Evolutionary conservation across 2,329 filamentous ascomycete genomes (phyloP), one percentile per base, ranked within the genome.

Genomic region (Akanthomyces lecanii): DNA sequence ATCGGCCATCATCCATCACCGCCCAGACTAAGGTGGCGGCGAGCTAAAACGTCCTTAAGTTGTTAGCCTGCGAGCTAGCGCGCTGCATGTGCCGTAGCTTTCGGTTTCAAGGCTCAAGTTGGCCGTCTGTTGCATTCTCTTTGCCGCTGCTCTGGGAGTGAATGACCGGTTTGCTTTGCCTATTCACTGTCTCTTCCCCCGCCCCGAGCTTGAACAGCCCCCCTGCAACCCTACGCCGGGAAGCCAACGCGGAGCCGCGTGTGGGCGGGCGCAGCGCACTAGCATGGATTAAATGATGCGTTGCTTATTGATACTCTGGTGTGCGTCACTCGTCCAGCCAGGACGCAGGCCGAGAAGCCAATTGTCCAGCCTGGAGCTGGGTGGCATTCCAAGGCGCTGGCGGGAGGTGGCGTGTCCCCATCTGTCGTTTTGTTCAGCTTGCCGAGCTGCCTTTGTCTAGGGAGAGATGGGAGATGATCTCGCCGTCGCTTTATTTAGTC

Each of bases 191-290:
- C 7, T 36, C 33, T 16, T 56, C 25, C 40, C 53, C 53, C 38
- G 23, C 25, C 23, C 21, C 28, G 28, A 28, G 52, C 21, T 30
- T 36, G 28, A 42, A 58, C 12, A 48, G 28, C 33, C 4, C 45
- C 40, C 44, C 56, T 59, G 45, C 23, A 59, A 51, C 45, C 18
- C 56, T 50, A 33, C 33, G 56, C 56, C 56, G 56, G 56, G 45
- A 5, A 42, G 23, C 45, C 45, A 59, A 51, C 56, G 56, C 45
- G 56, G 56, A 59, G 56, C 56, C 56, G 56, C 56, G 56, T 30
- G 56, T 16, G 56, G 55, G 30, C 55, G 55, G 21, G 56, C 42
- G 45, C 44, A 59, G 21, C 33, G 23, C 44, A 28, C 54, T 55
- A 55, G 53, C 53, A 56, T 45, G 40, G 53, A 47, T 57, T 23